Evolutionary conservation across 2,329 filamentous ascomycete genomes (phyloP).

Genomic region (Colletotrichum sp.): DNA sequence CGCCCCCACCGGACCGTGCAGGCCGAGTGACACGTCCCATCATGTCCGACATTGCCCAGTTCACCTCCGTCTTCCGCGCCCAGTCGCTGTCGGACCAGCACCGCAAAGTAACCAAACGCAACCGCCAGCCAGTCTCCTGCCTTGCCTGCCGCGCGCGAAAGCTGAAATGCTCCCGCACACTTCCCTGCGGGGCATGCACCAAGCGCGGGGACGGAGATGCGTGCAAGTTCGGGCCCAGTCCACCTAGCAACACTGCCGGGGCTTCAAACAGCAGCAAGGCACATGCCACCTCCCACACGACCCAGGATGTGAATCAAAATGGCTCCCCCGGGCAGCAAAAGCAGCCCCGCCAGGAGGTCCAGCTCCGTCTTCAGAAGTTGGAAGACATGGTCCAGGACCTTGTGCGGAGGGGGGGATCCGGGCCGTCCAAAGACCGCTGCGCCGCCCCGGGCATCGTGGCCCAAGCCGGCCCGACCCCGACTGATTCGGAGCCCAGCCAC

Average conservation of each 20-base stretch:
- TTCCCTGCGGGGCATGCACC: conserved; percentile 44
- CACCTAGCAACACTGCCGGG: neutral
- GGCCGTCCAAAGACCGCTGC: neutral
- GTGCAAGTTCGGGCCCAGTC: conserved; percentile 36
- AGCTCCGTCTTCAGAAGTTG: conserved; percentile 41
- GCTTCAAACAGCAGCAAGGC: neutral
- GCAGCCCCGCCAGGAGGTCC: conserved; percentile 37
- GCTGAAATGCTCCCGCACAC: conserved; percentile 45
- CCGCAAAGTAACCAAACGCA: conserved; percentile 38
- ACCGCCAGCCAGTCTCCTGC: conserved; percentile 47
- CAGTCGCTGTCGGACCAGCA: conserved; percentile 30
- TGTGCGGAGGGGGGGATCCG: conserved; percentile 17
- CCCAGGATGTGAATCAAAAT: neutral
- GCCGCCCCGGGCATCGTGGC: neutral
- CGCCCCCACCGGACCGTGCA: neutral
- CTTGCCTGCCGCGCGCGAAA: conserved; percentile 46
- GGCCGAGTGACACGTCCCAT: neutral
- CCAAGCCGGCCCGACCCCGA: neutral
- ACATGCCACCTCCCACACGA: neutral
- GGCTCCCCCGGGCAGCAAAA: neutral
- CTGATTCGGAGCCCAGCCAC: neutral
- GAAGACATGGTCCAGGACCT: conserved; percentile 46
- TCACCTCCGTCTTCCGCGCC: conserved; percentile 42
- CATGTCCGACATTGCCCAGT: conserved; percentile 20
- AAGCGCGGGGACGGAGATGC: conserved; percentile 37